A percentile compares a stretch with the other conserved stretches of the same genome.
These are phyloP conservation scores for Myriosclerotinia scirpicola DNA, from an alignment of 2,329 filamentous ascomycete genomes.

Conservation along the genomic window DNA sequence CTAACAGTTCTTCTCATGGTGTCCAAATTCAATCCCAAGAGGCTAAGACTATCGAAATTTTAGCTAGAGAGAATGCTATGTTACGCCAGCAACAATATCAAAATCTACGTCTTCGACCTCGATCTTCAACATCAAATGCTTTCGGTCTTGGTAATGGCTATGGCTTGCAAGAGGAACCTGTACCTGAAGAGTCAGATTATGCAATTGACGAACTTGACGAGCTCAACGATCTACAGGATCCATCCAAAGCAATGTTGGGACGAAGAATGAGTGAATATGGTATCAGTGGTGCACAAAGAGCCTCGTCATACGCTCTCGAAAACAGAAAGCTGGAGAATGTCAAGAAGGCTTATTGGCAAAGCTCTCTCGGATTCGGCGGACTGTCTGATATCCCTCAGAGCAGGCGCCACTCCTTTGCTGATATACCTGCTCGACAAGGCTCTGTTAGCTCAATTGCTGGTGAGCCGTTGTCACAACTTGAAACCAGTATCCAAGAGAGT, in stretches of 20 bases:
- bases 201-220: constrained; percentile 74
- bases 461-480: constrained; percentile 48
- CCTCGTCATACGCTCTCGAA: constrained; percentile 49
- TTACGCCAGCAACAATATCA: constrained; percentile 59
- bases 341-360: constrained; percentile 71
- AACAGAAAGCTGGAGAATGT: constrained; percentile 63
- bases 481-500: constrained; percentile 36
- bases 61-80: constrained; percentile 62
- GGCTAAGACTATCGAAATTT: constrained; percentile 62
- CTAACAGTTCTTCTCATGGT: constrained; percentile 56
- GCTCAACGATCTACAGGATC: constrained; percentile 48
- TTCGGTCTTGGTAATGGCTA: constrained; percentile 59
- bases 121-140: constrained; percentile 54
- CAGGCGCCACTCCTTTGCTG: constrained; percentile 77
- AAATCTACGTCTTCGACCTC: constrained; percentile 55
- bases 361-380: constrained; percentile 64
- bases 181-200: constrained; percentile 67
- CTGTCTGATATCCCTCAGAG: constrained; percentile 67
- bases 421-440: constrained; percentile 62
- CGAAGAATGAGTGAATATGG: constrained; percentile 44
- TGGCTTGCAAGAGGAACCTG: constrained; percentile 57
- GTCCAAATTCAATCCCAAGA: constrained; percentile 55
- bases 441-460: constrained; percentile 59
- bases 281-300: constrained; percentile 36
- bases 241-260: constrained; percentile 36